Percentiles rank a stretch among this genome's conserved stretches.
Evolutionary conservation across 108 stramenopile genomes (phyloP).

Genomic region (Fragilariopsis cylindrus): DNA sequence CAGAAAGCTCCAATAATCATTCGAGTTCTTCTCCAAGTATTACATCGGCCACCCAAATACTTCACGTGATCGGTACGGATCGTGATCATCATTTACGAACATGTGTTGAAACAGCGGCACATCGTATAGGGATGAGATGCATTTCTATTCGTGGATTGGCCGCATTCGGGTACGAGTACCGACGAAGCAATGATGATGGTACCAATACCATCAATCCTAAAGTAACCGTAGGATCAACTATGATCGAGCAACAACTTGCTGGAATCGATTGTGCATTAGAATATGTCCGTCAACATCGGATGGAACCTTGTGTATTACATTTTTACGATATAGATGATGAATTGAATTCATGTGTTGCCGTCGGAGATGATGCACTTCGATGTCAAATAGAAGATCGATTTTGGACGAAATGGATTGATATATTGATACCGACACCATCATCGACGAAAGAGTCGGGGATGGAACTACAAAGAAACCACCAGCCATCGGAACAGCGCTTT

Average conservation of each 20-base stretch:
- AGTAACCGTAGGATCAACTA: conserved; percentile 41
- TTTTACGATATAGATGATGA: conserved; percentile 63
- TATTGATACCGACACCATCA: conserved; percentile 2
- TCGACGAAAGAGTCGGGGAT: too few relatives aligned
- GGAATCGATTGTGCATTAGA: conserved; percentile 66
- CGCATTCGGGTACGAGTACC: conserved; percentile 50
- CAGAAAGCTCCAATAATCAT: background rate
- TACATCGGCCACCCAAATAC: conserved; percentile 13
- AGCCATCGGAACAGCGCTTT: background rate
- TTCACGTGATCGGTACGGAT: conserved; percentile 61
- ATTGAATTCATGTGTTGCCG: conserved; percentile 23
- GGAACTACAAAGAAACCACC: too few relatives aligned
- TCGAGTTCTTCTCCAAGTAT: background rate
- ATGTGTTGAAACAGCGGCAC: conserved; percentile 63
- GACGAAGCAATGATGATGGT: background rate
- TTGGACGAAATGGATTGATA: conserved; percentile 54
- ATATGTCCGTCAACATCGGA: conserved; percentile 40
- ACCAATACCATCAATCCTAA: background rate
- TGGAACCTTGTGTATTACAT: conserved; percentile 73
- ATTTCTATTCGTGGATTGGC: conserved; percentile 68
- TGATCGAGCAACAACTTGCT: conserved; percentile 60
- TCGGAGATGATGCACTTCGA: conserved; percentile 42
- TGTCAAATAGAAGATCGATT: conserved; percentile 58
- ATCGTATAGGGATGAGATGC: conserved; percentile 60
- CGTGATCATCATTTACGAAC: conserved; percentile 49